These are phyloP conservation scores for Tephrocybe rancida DNA, from an alignment of 768 basidiomycete species.

Conservation along the genomic window DNA sequence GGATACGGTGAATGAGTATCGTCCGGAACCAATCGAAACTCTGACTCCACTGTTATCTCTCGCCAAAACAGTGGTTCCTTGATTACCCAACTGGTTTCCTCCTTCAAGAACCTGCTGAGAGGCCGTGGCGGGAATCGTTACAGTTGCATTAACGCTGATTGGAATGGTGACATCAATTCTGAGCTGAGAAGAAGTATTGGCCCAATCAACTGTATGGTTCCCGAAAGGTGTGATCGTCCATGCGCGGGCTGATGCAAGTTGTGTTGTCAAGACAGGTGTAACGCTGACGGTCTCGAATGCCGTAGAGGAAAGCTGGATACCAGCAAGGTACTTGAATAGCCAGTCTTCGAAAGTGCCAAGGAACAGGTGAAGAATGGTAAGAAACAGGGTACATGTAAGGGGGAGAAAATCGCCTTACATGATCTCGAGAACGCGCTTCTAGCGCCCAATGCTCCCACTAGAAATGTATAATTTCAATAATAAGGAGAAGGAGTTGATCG, in stretches of 20 bases:
- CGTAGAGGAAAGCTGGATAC: slow-evolving; percentile 24
- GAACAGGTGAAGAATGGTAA: slow-evolving; percentile 21
- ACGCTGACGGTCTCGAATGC: slow-evolving; percentile 28
- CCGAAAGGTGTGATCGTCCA: slow-evolving; percentile 31
- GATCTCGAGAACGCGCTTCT: slow-evolving; percentile 30
- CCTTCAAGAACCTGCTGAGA: slow-evolving; percentile 11
- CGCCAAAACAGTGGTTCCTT: slow-evolving; percentile 2
- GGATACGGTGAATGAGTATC: slow-evolving; percentile 17
- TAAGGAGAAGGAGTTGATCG: neutral
- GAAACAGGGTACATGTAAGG: neutral
- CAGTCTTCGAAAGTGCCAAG: slow-evolving; percentile 34
- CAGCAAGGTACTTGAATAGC: slow-evolving; percentile 29
- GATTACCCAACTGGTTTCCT: slow-evolving; percentile 10
- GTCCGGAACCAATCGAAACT: slow-evolving; percentile 17
- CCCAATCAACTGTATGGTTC: slow-evolving; percentile 26
- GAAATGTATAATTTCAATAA: neutral
- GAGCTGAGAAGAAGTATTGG: slow-evolving; percentile 11
- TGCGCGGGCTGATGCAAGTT: slow-evolving; percentile 21
- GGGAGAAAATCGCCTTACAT: slow-evolving; percentile 16
- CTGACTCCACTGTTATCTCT: neutral
- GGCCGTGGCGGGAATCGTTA: slow-evolving; percentile 13
- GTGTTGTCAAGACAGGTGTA: slow-evolving; percentile 20
- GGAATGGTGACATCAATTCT: slow-evolving; percentile 23
- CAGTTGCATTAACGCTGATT: slow-evolving; percentile 25
- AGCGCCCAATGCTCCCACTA: slow-evolving; percentile 34